Evolutionary conservation across 768 basidiomycete genomes (phyloP).

Genomic region (Gelatoporia subvermispora): DNA sequence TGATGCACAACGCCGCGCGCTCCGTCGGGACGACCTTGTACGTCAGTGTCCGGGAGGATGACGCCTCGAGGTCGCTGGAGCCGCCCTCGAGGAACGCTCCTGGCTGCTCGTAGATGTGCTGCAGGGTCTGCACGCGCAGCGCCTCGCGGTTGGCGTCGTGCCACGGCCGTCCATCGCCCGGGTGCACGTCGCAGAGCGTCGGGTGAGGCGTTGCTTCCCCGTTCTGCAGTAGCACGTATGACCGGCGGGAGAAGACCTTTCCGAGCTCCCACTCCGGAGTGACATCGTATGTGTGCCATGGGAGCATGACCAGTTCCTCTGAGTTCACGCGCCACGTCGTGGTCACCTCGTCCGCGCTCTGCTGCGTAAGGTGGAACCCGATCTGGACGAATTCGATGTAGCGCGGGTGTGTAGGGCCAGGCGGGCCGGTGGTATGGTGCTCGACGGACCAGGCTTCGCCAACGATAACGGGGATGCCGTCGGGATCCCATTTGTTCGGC

Average conservation of each 20-base stretch:
- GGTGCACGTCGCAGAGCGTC: conserved; percentile 11
- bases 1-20: no score
- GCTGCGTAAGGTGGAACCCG: conserved; percentile 6
- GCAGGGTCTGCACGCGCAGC: no score
- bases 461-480: conserved; percentile 13
- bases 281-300: no score
- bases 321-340: no score
- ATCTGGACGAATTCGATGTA: conserved; percentile 3
- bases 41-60: conserved; percentile 1
- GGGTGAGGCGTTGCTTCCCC: no score
- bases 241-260: no score
- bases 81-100: not conserved
- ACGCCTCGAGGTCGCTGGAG: not conserved
- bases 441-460: conserved; percentile 10
- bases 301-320: no score
- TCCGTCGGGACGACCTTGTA: conserved; percentile 7
- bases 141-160: not conserved
- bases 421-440: conserved; percentile 8
- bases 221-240: no score
- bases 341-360: no score
- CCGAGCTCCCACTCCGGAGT: no score
- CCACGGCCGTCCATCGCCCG: not conserved
- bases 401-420: conserved; percentile 3
- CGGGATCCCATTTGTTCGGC: not conserved
- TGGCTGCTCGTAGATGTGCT: not conserved